A percentile compares a stretch with the other conserved stretches of the same genome.
Evolutionary conservation across 441 rosid genomes (phyloP).

Genomic region (Rhodomyrtus psidioides): DNA sequence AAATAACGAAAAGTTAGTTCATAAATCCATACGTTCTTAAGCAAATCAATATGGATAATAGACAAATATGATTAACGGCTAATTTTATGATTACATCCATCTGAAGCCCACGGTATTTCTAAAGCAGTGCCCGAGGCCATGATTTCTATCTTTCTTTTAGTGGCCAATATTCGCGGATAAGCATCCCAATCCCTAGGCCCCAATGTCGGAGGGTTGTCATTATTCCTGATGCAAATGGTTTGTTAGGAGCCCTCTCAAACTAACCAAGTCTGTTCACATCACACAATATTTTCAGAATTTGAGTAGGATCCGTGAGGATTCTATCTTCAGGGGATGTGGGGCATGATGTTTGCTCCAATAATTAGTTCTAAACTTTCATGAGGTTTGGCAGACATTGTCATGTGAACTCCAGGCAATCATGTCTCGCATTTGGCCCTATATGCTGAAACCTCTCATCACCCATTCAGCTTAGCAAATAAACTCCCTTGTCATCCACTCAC

Average conservation of each 20-base stretch:
- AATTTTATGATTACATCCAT: too few relatives aligned
- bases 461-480: not conserved
- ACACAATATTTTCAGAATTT: not conserved
- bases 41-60: not conserved
- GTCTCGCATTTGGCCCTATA: not conserved
- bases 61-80: not conserved
- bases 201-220: not conserved
- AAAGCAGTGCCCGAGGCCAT: too few relatives aligned
- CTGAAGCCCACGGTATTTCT: too few relatives aligned
- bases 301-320: not conserved
- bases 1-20: not conserved
- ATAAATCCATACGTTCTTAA: not conserved
- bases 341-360: not conserved
- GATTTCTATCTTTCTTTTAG: too few relatives aligned
- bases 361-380: not conserved
- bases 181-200: too few relatives aligned
- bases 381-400: not conserved
- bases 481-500: not conserved
- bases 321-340: not conserved
- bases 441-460: not conserved
- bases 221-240: not conserved
- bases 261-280: not conserved
- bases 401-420: not conserved
- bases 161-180: too few relatives aligned
- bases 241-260: not conserved